Percentiles rank a stretch among this genome's conserved stretches.
Conservation (phyloP, 1,139 yeast species). For the Pichia sp. region DNA sequence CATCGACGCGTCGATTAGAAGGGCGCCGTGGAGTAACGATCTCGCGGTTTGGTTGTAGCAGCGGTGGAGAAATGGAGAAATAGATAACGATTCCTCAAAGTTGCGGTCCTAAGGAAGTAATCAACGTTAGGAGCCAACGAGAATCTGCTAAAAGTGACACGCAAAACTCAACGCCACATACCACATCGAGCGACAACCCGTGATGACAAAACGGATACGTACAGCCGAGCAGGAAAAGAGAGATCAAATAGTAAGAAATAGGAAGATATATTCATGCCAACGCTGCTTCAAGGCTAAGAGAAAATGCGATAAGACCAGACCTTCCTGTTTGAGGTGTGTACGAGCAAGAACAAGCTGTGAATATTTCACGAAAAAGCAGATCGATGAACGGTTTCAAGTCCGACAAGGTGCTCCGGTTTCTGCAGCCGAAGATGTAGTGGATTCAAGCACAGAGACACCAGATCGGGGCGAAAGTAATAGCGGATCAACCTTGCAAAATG, state of each 20-base stretch:
- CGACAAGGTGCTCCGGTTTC: background rate
- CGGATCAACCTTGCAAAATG: background rate
- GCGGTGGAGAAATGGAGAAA: background rate
- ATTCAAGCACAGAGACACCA: background rate
- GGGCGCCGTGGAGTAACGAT: too few relatives aligned
- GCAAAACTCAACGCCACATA: background rate
- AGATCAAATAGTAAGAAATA: constrained; percentile 16
- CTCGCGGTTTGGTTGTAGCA: background rate
- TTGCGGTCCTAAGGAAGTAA: background rate
- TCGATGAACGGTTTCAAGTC: constrained; percentile 3
- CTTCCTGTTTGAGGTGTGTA: constrained; percentile 19
- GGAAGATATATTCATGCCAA: constrained; percentile 21
- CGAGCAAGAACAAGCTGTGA: constrained; percentile 16
- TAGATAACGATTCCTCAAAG: background rate
- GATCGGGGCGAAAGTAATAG: background rate
- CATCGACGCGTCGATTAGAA: too few relatives aligned
- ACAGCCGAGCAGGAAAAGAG: constrained; percentile 1
- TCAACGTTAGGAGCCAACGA: background rate
- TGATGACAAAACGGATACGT: background rate
- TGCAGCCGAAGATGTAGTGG: background rate
- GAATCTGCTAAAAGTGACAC: background rate
- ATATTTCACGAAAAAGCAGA: constrained; percentile 19
- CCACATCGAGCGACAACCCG: too few relatives aligned
- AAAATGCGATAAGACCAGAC: constrained; percentile 22
- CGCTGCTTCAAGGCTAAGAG: constrained; percentile 20